Percentiles rank a stretch among this genome's conserved stretches.
These are phyloP conservation scores for Coemansia reversa DNA, from an alignment of 192 early-diverging fungal species.

Conservation along the genomic window DNA sequence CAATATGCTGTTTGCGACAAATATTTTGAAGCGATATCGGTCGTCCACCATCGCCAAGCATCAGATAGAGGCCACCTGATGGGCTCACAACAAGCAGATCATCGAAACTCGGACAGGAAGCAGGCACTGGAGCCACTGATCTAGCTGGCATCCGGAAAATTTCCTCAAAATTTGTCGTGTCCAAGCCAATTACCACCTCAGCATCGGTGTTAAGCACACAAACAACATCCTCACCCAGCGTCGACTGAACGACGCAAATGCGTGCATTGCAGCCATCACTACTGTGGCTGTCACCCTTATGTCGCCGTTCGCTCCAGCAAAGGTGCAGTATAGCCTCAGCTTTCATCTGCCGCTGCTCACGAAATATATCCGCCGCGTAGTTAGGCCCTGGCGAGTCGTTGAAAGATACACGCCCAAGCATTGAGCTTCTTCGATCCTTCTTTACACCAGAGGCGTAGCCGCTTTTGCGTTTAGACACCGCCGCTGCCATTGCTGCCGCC, in stretches of 20 bases:
- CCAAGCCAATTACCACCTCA: constrained; percentile 25
- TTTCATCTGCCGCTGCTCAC: constrained; percentile 46
- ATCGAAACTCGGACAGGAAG: constrained; percentile 18
- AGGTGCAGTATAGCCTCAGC: constrained; percentile 38
- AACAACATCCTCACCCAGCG: constrained; percentile 23
- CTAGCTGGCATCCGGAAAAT: constrained; percentile 31
- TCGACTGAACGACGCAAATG: constrained; percentile 38
- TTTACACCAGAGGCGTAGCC: constrained; percentile 31
- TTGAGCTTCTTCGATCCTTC: constrained; percentile 40
- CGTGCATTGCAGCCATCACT: constrained; percentile 6
- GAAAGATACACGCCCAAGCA: constrained; percentile 46
- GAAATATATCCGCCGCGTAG: constrained; percentile 40
- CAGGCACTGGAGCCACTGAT: constrained; percentile 22
- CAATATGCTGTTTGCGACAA: not conserved
- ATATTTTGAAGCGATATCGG: constrained; percentile 10
- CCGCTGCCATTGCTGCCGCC: constrained; percentile 27
- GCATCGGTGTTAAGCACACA: constrained; percentile 24
- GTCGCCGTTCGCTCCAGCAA: constrained; percentile 37
- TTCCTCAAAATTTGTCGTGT: constrained; percentile 21
- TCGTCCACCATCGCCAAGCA: constrained; percentile 15
- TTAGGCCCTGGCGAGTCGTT: constrained; percentile 47
- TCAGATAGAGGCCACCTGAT: constrained; percentile 15
- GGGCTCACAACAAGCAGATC: constrained; percentile 35
- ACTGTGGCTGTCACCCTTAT: constrained; percentile 6
- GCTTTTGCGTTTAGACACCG: constrained; percentile 34